Evolutionary conservation across 2,329 filamentous ascomycete genomes (phyloP).

Genomic region (Calonectria hawksworthii): DNA sequence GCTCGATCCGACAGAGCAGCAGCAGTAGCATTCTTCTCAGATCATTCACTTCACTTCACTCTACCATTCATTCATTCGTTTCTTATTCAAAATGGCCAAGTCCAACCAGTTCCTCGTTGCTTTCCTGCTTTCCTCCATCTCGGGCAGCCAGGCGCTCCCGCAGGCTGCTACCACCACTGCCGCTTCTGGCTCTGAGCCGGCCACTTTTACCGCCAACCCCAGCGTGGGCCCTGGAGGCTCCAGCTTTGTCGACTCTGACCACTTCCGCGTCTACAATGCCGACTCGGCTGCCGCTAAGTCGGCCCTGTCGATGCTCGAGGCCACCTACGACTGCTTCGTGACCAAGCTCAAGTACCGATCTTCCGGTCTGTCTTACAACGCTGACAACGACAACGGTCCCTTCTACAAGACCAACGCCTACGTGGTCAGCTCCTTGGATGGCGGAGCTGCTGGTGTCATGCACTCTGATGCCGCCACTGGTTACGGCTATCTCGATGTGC

Average conservation of each 20-base stretch:
- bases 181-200: constrained; percentile 25
- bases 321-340: constrained; percentile 59
- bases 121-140: constrained; percentile 32
- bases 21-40: background rate
- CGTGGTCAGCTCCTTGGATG: constrained; percentile 51
- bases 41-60: background rate
- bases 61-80: background rate
- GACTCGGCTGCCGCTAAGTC: constrained; percentile 36
- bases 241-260: constrained; percentile 50
- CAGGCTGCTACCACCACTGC: constrained; percentile 25
- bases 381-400: constrained; percentile 52
- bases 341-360: constrained; percentile 55
- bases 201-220: constrained; percentile 47
- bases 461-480: constrained; percentile 56
- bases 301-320: constrained; percentile 59
- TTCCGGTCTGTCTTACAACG: constrained; percentile 53
- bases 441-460: constrained; percentile 58
- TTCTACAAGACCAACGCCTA: constrained; percentile 64
- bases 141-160: constrained; percentile 32
- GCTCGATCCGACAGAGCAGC: background rate
- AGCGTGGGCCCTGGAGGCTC: constrained; percentile 51
- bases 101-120: constrained; percentile 25
- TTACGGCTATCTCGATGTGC: constrained; percentile 59
- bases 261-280: constrained; percentile 57
- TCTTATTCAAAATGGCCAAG: constrained; percentile 31